Evolutionary conservation across 2,329 filamentous ascomycete species (phyloP), one percentile per base, ranked within the genome.

Genomic region (Monascus ruber): DNA sequence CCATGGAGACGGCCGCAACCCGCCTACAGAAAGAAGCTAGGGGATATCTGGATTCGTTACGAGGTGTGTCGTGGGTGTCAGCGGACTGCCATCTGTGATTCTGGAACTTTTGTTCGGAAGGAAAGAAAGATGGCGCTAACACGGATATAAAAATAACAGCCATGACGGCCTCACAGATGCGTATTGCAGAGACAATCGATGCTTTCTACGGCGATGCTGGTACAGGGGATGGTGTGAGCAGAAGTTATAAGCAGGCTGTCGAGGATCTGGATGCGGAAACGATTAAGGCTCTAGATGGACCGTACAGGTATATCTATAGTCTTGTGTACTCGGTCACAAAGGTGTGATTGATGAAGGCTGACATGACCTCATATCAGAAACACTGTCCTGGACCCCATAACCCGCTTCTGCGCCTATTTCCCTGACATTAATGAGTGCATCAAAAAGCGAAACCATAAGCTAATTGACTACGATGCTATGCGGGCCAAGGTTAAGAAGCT

Each of bases 131-230:
- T 36, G 10, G 32, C 39, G 39, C 34, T 27, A 36, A 36, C 11
- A 25, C 38, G 24, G 24, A 33, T 3, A 31, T n/a, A 17, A 27
- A 11, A 24, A 35, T n/a, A 28, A 26, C 49, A 87, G 89, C 91
- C 51, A 98, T 98, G 91, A 98, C 91, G 10, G 89, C 91, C 38
- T 95, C 88, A 39, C 91, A 98, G 68, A 96, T 98, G 89, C 83
- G 89, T 58, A 96, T 98, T 63, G 91, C 91, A 48, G 91, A 98
- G 65, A 98, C 91, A 17, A 98, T 98, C 65, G 91, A 98, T 67
- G 91, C 91, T 32, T 98, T 98, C 65, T 98, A 98, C 68, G 91
- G 91, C 40, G 91, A 98, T 60, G 82, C 88, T 1, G 93, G 93
- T 37, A 87, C 91, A 37, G 85, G 81, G 55, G 93, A 98, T 60